Evolutionary conservation across 1,139 yeast species (phyloP).

Genomic region (Magnusiomyces paraingens): DNA sequence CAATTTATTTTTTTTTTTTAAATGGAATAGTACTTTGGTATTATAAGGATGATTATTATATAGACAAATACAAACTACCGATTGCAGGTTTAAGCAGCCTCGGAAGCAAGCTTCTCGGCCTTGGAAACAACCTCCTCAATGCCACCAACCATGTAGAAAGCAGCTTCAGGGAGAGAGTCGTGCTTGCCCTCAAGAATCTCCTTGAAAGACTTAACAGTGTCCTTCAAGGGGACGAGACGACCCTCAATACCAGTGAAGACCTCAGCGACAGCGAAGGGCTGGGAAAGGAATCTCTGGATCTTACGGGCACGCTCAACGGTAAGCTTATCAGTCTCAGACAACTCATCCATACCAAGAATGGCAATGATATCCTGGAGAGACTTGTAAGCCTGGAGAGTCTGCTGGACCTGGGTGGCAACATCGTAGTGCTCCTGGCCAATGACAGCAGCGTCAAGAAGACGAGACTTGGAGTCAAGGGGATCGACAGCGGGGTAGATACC

Average conservation of each 20-base stretch:
- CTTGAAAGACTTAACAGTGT: slow-evolving; percentile 89
- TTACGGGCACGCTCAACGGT: slow-evolving; percentile 99
- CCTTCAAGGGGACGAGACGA: slow-evolving; percentile 93
- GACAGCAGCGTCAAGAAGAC: slow-evolving; percentile 94
- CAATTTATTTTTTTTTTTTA: neutral
- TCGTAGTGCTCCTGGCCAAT: slow-evolving; percentile 99
- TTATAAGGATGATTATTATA: neutral
- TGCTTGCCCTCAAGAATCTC: slow-evolving; percentile 97
- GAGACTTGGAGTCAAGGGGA: slow-evolving; percentile 98
- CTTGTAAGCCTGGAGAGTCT: slow-evolving; percentile 98
- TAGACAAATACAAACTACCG: neutral
- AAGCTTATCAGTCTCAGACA: slow-evolving; percentile 96
- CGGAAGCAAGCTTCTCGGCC: slow-evolving; percentile 98
- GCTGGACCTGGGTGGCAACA: slow-evolving; percentile 92
- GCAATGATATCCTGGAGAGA: slow-evolving; percentile 99
- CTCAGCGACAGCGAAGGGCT: slow-evolving; percentile 99
- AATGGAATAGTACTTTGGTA: neutral
- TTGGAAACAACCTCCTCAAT: slow-evolving; percentile 96
- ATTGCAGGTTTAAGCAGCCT: slow-evolving; percentile 24
- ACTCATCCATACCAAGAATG: slow-evolving; percentile 99
- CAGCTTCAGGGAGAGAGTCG: slow-evolving; percentile 97
- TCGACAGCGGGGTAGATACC: slow-evolving; percentile 99
- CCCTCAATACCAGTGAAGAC: slow-evolving; percentile 99
- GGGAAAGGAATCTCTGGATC: slow-evolving; percentile 99
- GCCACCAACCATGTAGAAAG: slow-evolving; percentile 99